Evolutionary conservation across 2,329 filamentous ascomycete genomes (phyloP).

Genomic region (Colletotrichum lindemuthianum): DNA sequence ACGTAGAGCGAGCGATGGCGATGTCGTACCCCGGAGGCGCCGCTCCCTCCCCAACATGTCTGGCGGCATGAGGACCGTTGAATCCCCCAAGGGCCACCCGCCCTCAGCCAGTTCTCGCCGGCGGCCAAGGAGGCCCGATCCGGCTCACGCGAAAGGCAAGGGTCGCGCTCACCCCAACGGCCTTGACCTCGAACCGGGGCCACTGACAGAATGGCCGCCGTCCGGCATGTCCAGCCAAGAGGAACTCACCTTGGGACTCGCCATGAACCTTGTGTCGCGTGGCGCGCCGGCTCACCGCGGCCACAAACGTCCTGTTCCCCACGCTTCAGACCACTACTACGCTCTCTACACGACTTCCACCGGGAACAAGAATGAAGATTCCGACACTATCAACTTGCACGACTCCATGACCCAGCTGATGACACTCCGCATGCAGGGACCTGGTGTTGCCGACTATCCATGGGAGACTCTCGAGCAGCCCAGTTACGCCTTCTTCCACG

Average conservation of each 20-base stretch:
- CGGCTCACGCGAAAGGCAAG: constrained; percentile 50
- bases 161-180: constrained; percentile 47
- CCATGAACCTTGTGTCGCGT: constrained; percentile 66
- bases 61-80: constrained; percentile 21
- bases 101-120: constrained; percentile 46
- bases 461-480: constrained; percentile 82
- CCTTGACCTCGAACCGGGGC: constrained; percentile 42
- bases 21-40: constrained; percentile 42
- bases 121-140: constrained; percentile 53
- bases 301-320: constrained; percentile 62
- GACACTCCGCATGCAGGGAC: constrained; percentile 60
- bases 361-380: constrained; percentile 56
- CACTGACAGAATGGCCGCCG: constrained; percentile 68
- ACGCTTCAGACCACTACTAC: constrained; percentile 65
- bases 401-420: constrained; percentile 68
- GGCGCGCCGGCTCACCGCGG: constrained; percentile 68
- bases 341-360: constrained; percentile 63
- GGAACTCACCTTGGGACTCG: constrained; percentile 62
- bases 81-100: constrained; percentile 24
- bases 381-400: constrained; percentile 61
- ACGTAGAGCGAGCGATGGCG: constrained; percentile 47
- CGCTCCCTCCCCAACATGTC: constrained; percentile 29
- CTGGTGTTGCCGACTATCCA: constrained; percentile 56
- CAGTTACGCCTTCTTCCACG: constrained; percentile 75
- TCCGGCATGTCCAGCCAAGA: constrained; percentile 58